These are phyloP conservation scores for Barnettozyma hawaiiensis DNA, from an alignment of 1,139 yeast genomes.

Conservation along the genomic window DNA sequence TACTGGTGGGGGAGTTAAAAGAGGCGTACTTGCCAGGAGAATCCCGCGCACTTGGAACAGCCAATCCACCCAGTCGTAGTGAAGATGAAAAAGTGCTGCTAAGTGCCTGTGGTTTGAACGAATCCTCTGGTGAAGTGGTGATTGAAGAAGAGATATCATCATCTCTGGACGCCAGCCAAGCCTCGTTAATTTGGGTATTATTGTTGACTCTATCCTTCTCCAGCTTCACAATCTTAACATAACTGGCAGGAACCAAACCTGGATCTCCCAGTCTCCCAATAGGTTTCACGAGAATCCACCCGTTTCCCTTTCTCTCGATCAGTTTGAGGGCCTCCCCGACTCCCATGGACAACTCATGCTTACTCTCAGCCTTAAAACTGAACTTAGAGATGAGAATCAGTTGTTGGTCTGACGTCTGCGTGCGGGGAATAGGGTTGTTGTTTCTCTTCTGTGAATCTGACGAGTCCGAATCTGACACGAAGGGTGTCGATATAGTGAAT, in stretches of 20 bases:
- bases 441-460: background rate
- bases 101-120: background rate
- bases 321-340: slow-evolving; percentile 55
- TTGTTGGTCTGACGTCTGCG: slow-evolving; percentile 8
- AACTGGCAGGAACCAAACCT: slow-evolving; percentile 54
- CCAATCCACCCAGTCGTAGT: background rate
- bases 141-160: slow-evolving; percentile 2
- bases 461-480: background rate
- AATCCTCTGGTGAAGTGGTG: background rate
- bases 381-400: slow-evolving; percentile 32
- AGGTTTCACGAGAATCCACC: slow-evolving; percentile 60
- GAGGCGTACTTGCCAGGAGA: slow-evolving; percentile 7
- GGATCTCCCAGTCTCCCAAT: slow-evolving; percentile 52
- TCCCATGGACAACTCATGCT: slow-evolving; percentile 45
- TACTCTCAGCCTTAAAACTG: slow-evolving; percentile 48
- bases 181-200: slow-evolving; percentile 30
- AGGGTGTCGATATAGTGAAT: slow-evolving; percentile 8
- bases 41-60: background rate
- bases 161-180: slow-evolving; percentile 3
- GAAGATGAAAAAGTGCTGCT: background rate
- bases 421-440: slow-evolving; percentile 6
- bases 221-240: slow-evolving; percentile 45
- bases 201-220: slow-evolving; percentile 26
- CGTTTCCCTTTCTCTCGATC: slow-evolving; percentile 52
- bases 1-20: slow-evolving; percentile 6